Evolutionary conservation across 2,329 filamentous ascomycete species (phyloP).

Genomic region (Fusarium torreyae): DNA sequence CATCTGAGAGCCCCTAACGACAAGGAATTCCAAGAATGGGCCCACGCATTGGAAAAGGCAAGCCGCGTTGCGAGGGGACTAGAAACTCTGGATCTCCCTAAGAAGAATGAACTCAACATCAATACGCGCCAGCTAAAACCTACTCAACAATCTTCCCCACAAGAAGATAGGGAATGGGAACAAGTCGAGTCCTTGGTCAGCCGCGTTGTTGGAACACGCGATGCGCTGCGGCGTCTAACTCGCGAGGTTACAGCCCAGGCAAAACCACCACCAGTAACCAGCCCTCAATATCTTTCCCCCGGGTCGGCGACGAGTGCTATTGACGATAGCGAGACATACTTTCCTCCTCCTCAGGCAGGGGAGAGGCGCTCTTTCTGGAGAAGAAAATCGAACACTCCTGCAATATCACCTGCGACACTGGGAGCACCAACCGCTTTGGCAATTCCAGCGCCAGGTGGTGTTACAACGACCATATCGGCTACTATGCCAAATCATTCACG

Average conservation of each 20-base stretch:
- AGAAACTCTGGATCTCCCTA: slow-evolving; percentile 55
- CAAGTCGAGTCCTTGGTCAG: slow-evolving; percentile 89
- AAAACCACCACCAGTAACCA: slow-evolving; percentile 45
- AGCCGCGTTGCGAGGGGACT: slow-evolving; percentile 75
- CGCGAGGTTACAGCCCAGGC: slow-evolving; percentile 80
- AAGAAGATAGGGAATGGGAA: slow-evolving; percentile 88
- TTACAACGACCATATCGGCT: slow-evolving; percentile 50
- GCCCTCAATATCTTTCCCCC: slow-evolving; percentile 59
- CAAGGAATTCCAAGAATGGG: slow-evolving; percentile 92
- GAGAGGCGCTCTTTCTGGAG: slow-evolving; percentile 88
- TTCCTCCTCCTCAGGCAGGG: slow-evolving; percentile 52
- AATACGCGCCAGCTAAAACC: slow-evolving; percentile 48
- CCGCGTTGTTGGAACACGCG: slow-evolving; percentile 87
- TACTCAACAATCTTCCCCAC: slow-evolving; percentile 54
- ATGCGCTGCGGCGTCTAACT: slow-evolving; percentile 88
- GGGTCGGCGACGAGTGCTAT: slow-evolving; percentile 58
- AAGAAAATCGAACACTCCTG: slow-evolving; percentile 78
- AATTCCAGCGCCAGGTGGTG: slow-evolving; percentile 60
- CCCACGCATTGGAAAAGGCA: slow-evolving; percentile 85
- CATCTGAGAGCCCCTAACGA: slow-evolving; percentile 87
- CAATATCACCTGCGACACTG: slow-evolving; percentile 58
- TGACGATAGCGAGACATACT: slow-evolving; percentile 73
- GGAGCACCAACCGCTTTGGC: slow-evolving; percentile 59
- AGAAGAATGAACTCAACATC: slow-evolving; percentile 49
- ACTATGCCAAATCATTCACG: slow-evolving; percentile 54